Evolutionary conservation across 2,329 filamentous ascomycete genomes (phyloP), one percentile per base, ranked within the genome.

Genomic region (Claviceps purpurea): DNA sequence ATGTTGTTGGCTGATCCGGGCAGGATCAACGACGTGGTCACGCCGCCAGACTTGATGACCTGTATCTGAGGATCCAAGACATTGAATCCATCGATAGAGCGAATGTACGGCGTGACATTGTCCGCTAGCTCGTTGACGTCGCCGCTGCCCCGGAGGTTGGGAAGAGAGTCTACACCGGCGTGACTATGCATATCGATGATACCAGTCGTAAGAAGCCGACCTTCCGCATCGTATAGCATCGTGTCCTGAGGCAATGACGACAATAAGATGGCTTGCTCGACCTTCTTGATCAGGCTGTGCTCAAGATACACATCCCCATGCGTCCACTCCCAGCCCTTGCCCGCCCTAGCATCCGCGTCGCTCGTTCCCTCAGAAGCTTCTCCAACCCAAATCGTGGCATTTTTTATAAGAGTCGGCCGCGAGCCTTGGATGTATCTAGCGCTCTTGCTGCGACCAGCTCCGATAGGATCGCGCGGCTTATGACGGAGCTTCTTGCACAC

Each of bases 151-250:
- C 58, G 52, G 1, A 84, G 69, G 2, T 61, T 62, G 0, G 82
- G 82, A n/a, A 85, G 65, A 16, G 75, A 70, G 34, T 74, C 70
- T 1, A 84, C 75, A 7, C 82, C 80, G 2, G 80, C 74, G 60
- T 87, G 84, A 38, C 75, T 81, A 64, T 87, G 83, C 79, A 86
- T 85, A 60, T 87, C 84, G 47, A 87, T 78, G 58, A 87, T 80
- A 16, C 83, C 84, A 7, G 74, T 73, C 0, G 84, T 87, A 20
- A 87, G 67, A 52, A 74, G 78, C 3, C 79, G 74, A 1, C 83
- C 81, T 26, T 72, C 63, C 4, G 79, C 81, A 51, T 85, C 71
- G 61, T 73, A 82, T 8, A 81, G 59, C 4, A 75, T 56, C 0
- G 70, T 72, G 47, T 77, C 70, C 2, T 71, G 59, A 1, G 77